A percentile compares a stretch with the other conserved stretches of the same genome.
These are phyloP conservation scores for Pseudogymnoascus destructans DNA, from an alignment of 2,329 filamentous ascomycete species.

Conservation along the genomic window DNA sequence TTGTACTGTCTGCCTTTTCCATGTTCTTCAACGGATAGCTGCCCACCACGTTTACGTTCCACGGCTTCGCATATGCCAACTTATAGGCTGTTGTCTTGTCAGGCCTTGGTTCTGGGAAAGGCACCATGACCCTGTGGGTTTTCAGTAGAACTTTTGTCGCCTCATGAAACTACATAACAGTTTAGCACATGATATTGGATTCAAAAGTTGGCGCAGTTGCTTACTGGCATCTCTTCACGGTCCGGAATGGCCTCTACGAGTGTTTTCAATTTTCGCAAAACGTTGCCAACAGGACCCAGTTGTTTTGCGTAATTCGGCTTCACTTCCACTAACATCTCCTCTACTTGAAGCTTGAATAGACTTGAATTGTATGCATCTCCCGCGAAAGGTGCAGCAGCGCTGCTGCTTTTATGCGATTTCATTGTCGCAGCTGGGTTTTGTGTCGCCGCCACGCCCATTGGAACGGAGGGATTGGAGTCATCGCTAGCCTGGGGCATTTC, in stretches of 20 bases:
- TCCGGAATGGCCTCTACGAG: conserved; percentile 44
- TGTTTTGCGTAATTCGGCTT: conserved; percentile 45
- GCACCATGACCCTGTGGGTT: conserved; percentile 55
- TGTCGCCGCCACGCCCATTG: conserved; percentile 12
- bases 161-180: conserved; percentile 44
- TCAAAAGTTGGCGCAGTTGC: conserved; percentile 6
- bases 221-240: conserved; percentile 33
- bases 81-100: conserved; percentile 68
- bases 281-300: conserved; percentile 38
- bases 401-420: conserved; percentile 12
- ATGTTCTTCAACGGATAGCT: conserved; percentile 72
- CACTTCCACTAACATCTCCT: conserved; percentile 46
- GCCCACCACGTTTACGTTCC: conserved; percentile 74
- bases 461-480: conserved; percentile 9
- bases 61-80: conserved; percentile 61
- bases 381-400: conserved; percentile 29
- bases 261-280: conserved; percentile 40
- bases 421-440: conserved; percentile 6
- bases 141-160: conserved; percentile 56
- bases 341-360: conserved; percentile 54
- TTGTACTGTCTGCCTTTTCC: conserved; percentile 44
- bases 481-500: conserved; percentile 13
- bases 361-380: conserved; percentile 45
- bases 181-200: conserved; percentile 8
- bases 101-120: conserved; percentile 73